Conservation (phyloP, 2,329 filamentous ascomycete species). For the Cadophora malorum region DNA sequence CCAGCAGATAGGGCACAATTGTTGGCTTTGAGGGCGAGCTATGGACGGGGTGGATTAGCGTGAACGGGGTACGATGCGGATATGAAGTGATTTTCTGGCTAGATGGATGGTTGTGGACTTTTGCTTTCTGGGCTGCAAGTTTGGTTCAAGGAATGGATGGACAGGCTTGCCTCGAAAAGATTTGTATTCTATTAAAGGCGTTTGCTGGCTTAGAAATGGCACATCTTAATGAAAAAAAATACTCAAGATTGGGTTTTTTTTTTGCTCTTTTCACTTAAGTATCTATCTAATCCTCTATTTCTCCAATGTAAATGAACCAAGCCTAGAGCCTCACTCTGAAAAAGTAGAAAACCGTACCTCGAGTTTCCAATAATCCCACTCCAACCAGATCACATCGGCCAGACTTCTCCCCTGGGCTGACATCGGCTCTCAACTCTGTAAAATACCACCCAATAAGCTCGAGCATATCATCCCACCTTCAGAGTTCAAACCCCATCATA, state of each 20-base stretch:
- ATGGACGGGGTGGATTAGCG: constrained; percentile 30
- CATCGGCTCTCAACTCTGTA: not conserved
- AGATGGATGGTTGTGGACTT: not conserved
- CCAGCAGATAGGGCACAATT: constrained; percentile 81
- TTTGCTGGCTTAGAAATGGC: not conserved
- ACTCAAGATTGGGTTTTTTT: too few relatives aligned
- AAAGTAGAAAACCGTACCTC: not conserved
- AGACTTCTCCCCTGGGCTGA: not conserved
- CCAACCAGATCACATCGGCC: not conserved
- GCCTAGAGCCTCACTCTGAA: too few relatives aligned
- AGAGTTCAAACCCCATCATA: not conserved
- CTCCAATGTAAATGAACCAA: too few relatives aligned
- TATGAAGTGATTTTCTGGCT: not conserved
- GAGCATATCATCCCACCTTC: not conserved
- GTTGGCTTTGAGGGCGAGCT: constrained; percentile 68
- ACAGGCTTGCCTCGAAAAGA: not conserved
- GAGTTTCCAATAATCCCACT: not conserved
- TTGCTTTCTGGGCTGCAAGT: not conserved
- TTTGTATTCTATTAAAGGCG: constrained; percentile 2
- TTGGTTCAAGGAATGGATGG: not conserved
- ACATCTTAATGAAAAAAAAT: not conserved
- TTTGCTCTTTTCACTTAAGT: too few relatives aligned
- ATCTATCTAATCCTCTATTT: too few relatives aligned
- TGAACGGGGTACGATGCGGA: not conserved
- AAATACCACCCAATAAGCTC: not conserved